Percentiles rank a stretch among this genome's conserved stretches.
Evolutionary conservation across 2,329 filamentous ascomycete genomes (phyloP).

Genomic region (Trichoderma atroviride): DNA sequence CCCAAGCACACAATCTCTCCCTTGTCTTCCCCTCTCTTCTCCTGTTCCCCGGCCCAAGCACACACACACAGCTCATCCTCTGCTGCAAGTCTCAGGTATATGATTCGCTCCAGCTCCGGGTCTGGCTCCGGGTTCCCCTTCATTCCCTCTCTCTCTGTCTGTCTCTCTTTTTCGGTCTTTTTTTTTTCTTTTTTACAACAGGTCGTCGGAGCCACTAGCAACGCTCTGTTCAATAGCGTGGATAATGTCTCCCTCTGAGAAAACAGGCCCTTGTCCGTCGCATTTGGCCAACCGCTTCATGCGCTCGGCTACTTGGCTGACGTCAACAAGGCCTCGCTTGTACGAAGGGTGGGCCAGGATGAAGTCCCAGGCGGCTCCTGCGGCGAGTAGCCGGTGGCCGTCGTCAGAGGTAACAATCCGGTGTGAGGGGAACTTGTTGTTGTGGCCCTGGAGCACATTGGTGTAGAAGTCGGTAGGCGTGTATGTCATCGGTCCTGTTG

Average conservation of each 20-base stretch:
- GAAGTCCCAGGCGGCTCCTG: conserved; percentile 84
- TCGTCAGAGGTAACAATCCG: conserved; percentile 67
- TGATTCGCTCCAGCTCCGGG: background rate
- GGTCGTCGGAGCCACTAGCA: conserved; percentile 75
- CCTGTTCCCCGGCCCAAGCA: background rate
- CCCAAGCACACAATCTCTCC: background rate
- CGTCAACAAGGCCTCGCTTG: conserved; percentile 75
- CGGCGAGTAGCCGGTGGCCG: conserved; percentile 71
- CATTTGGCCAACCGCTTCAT: conserved; percentile 76
- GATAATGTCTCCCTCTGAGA: conserved; percentile 74
- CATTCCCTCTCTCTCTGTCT: background rate
- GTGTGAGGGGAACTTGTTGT: conserved; percentile 66
- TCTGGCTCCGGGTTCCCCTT: background rate
- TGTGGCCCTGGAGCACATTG: conserved; percentile 62
- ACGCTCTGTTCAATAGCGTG: conserved; percentile 78
- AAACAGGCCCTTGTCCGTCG: conserved; percentile 86
- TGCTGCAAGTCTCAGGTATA: background rate
- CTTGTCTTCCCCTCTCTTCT: background rate
- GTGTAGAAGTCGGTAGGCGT: conserved; percentile 73
- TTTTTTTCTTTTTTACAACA: conserved; percentile 44
- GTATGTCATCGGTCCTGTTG: conserved; percentile 70
- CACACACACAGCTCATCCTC: background rate
- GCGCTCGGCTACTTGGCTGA: conserved; percentile 77
- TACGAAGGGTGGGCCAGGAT: conserved; percentile 82
- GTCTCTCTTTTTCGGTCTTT: background rate